Base-by-base conservation (phyloP, 148 eudicot genomes). In the Oxyria digyna region DNA sequence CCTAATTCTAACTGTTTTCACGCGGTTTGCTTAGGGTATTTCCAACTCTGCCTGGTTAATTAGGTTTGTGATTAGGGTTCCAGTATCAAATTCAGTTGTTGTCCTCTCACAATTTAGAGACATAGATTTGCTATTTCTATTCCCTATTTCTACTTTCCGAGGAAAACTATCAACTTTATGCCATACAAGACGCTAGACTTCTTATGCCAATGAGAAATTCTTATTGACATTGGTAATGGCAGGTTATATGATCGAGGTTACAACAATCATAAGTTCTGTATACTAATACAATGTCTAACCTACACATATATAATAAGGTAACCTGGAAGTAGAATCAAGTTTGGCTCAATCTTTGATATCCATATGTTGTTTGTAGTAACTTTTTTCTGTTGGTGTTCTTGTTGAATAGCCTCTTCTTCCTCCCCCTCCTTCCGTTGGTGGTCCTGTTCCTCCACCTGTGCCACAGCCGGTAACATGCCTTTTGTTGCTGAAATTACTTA, bases 381-480 rank as follows among this genome's bases (percentile, higher is more conserved):
- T 7, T 72, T 73, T 72, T 71, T 75, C 62, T 65, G 52, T 73
- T 66, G 46, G 6, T 38, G n/a, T 27, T 45, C 20, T 31, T 62
- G n/a, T 62, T 49, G 73, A 69, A 74, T 69, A 88, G 96, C 85
- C 89, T 74, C 76, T 78, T 75, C 87, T 71, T 67, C 92, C 98
- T 62, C 95, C 55, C 3, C 31, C 55, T 23, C 31, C 29, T 23
- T 13, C 31, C 59, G 40, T 81, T 71, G 73, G 80, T 79, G 81
- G 76, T 35, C 87, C 91, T 75, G 76, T 80, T 85, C 84, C 79
- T 75, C 91, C 90, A 3, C 79, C 88, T 9, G 79, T 88, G 85
- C 74, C 90, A n/a, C 74, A 81, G 68, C 96, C 85, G 83, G 98
- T 94, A 76, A 74, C 75, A 72, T 35, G 8, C 15, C 62, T n/a